A percentile compares a stretch with the other conserved stretches of the same genome.
Conservation (phyloP, 2,329 filamentous ascomycete species). For the Fusarium vanettenii region DNA sequence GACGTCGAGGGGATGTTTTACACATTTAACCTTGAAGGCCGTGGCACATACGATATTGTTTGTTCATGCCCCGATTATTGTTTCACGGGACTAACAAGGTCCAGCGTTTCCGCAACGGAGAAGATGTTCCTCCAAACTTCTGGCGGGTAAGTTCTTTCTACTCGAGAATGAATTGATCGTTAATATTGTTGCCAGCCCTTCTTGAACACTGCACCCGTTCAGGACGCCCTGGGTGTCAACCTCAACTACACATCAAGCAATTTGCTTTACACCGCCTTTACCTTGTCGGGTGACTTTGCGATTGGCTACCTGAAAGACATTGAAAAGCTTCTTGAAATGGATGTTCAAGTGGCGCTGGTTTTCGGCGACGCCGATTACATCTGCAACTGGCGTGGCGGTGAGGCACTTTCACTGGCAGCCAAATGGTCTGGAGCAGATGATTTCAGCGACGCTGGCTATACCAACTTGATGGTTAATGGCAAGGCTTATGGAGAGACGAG, state of each 20-base stretch:
- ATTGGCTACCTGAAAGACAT: conserved; percentile 11
- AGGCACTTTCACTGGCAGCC: conserved; percentile 9
- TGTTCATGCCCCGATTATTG: background rate
- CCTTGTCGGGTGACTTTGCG: conserved; percentile 10
- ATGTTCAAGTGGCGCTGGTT: conserved; percentile 12
- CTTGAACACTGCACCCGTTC: conserved; percentile 12
- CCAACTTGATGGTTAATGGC: conserved; percentile 8
- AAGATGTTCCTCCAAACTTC: conserved; percentile 11
- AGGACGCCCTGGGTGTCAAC: conserved; percentile 13
- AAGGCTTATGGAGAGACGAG: conserved; percentile 17
- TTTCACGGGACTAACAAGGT: background rate
- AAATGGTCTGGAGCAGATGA: background rate
- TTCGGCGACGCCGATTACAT: conserved; percentile 27
- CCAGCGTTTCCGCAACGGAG: conserved; percentile 1
- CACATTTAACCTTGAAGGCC: conserved; percentile 7
- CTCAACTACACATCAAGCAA: conserved; percentile 24
- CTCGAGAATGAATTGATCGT: background rate
- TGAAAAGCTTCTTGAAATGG: conserved; percentile 8
- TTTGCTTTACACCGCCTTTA: conserved; percentile 9
- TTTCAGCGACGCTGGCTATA: conserved; percentile 13
- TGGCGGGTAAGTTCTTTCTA: conserved; percentile 1
- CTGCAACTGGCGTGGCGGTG: conserved; percentile 24
- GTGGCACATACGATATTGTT: conserved; percentile 24
- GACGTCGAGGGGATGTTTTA: conserved; percentile 23
- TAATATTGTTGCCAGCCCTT: background rate